Base-by-base conservation (phyloP, 345 rosid genomes). In the Cardamine occulta region DNA sequence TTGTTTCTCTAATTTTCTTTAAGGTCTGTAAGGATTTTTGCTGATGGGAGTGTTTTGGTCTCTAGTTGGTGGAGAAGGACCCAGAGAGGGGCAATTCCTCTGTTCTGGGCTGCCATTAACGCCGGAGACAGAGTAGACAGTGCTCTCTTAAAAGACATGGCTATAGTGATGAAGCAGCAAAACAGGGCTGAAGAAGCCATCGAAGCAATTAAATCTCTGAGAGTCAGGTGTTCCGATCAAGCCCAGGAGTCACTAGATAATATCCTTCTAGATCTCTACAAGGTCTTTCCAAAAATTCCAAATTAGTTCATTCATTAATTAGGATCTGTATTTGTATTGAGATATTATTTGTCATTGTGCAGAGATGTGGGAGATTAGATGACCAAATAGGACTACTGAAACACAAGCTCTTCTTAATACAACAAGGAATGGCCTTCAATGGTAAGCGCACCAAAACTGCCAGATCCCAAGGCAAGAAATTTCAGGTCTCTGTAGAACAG, bases 231-330 rank as follows among this genome's bases (percentile, higher is more conserved):
- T 74, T 90, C 97, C 0, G 95, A 89, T 78, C 97, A 91, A 86
- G 93, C 98, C 2, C 98, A 94, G 75, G 98, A 94, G 66, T 91
- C 97, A n/a, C 93, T 91, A 7, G 98, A 91, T 39, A 94, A 94
- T 39, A 90, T 94, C 76, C 88, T 94, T 19, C 29, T 94, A 76
- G 98, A 94, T 85, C 96, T 94, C 34, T 94, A 86, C 83, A 91
- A 94, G 95, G 98, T 91, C 9, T 12, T 28, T 75, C 59, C 14
- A 26, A 67, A 54, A 31, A 0, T 53, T 57, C 52, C 24, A 47
- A 15, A 57, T 40, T 49, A 52, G 4, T 73, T 59, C 9, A 49
- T 73, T 59, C 9, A 49, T 8, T 13, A 40, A 40, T 12, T 12
- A 40, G 45, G 12, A 40, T 12, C 15, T 40, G 45, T 40, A 40